Base-by-base conservation (phyloP, 805 yeast species). In the Pichia exigua region DNA sequence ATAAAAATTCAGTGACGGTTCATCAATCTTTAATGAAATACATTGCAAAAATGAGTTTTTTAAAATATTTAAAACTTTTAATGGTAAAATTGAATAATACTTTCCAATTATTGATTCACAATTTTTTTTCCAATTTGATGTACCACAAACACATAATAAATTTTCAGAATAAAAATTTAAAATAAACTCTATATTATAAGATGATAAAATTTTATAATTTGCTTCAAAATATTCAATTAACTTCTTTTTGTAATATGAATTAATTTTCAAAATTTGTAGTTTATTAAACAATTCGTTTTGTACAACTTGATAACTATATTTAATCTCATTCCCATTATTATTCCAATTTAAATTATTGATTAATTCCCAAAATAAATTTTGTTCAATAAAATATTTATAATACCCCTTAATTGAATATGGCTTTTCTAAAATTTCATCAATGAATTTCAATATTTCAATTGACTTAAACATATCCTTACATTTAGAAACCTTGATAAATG, bases 121-220 rank as follows among this genome's bases (percentile, higher is more conserved):
- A 55, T 78, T 77, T 2, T 65, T 70, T 45, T 67, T 66, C 87
- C 90, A 84, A 10, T 71, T 63, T 0, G 74, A 68, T 30, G 75
- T 65, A 7, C 81, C 61, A 12, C 81, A 77, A 2, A 82, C 72
- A 59, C 91, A 84, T 30, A 74, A 60, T 49, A 75, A 73, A 48
- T 78, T 77, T 13, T 71, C 68, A 4, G 67, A 65, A 61, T 79
- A 82, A 57, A 68, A 74, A 3, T 69, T 64, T 27, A 85, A 61
- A 3, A 85, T 73, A 48, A 69, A 72, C 13, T 54, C 49, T 4
- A 59, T 49, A 21, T 63, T 57, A 11, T 59, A 50, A 1, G 54
- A 40, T 11, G 55, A 46, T 13, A 64, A 55, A 22, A 57, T 39
- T n/a, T 49, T 21, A 39, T 46, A 50, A 50, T 61, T 60, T 3